Evolutionary conservation across 169 alveolate species (phyloP).

Genomic region (Eimeria praecox): DNA sequence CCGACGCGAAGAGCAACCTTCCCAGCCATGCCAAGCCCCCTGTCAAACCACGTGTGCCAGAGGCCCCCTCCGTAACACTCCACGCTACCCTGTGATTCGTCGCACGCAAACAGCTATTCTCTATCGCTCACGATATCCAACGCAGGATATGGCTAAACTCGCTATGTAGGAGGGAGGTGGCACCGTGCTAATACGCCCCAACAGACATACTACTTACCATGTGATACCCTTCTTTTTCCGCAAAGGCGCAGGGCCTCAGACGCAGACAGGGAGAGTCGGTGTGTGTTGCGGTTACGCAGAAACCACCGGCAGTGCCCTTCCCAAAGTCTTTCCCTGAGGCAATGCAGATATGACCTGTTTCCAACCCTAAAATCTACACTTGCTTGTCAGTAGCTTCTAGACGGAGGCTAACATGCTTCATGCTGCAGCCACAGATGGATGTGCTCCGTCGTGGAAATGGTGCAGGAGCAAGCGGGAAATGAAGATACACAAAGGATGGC

Average conservation of each 20-base stretch:
- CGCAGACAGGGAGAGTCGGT: constrained; percentile 98
- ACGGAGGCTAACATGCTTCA: background rate
- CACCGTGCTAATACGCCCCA: background rate
- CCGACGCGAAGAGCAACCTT: constrained; percentile 88
- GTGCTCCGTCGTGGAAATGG: background rate
- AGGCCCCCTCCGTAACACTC: constrained; percentile 98
- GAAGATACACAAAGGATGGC: background rate
- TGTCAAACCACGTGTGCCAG: constrained; percentile 98
- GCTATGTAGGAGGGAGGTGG: background rate
- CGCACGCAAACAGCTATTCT: background rate
- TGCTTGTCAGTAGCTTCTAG: background rate
- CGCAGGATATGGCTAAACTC: background rate
- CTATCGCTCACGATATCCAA: background rate
- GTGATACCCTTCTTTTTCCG: constrained; percentile 86
- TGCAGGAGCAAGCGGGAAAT: too few species aligned
- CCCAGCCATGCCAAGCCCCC: constrained; percentile 97
- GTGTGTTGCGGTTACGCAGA: constrained; percentile 94
- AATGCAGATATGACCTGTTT: background rate
- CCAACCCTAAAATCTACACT: background rate
- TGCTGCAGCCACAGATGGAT: background rate
- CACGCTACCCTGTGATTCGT: constrained; percentile 90
- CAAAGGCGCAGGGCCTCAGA: constrained; percentile 94
- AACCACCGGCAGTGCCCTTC: constrained; percentile 82
- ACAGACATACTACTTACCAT: constrained; percentile 8
- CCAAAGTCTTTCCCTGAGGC: constrained; percentile 2